phyloP scores from a whole-genome alignment of 495 filamentous ascomycete genomes.

The Physcia stellaris region DNA sequence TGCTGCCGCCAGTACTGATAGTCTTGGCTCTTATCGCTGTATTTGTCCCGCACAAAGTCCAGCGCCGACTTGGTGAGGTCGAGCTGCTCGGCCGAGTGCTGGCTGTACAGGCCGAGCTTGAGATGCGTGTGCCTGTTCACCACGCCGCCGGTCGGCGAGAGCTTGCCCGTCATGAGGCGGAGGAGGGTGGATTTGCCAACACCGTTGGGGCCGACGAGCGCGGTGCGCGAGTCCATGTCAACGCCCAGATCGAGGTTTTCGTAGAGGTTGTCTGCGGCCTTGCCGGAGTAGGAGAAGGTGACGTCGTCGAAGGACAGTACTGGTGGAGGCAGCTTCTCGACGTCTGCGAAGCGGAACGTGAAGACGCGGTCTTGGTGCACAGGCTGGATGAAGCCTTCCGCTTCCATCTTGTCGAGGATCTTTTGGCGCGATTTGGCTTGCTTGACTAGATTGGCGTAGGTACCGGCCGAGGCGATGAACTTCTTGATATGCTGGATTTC shows the following conservation, averaged over 20 bases:
- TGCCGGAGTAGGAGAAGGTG: slow-evolving; percentile 93
- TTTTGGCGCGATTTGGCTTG: slow-evolving; percentile 99
- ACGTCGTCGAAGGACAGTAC: slow-evolving; percentile 95
- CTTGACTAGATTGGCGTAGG: slow-evolving; percentile 96
- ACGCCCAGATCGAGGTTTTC: slow-evolving; percentile 94
- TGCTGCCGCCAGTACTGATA: slow-evolving; percentile 99
- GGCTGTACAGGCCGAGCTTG: slow-evolving; percentile 93
- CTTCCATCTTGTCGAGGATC: slow-evolving; percentile 99
- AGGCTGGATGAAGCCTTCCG: slow-evolving; percentile 92
- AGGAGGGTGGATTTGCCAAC: slow-evolving; percentile 99
- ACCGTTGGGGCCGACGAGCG: slow-evolving; percentile 96
- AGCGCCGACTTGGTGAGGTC: slow-evolving; percentile 95
- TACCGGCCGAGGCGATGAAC: slow-evolving; percentile 99
- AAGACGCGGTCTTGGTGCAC: slow-evolving; percentile 79
- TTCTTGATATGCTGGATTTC: slow-evolving; percentile 99
- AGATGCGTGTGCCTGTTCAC: slow-evolving; percentile 91
- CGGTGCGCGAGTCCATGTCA: slow-evolving; percentile 97
- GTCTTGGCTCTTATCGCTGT: slow-evolving; percentile 75
- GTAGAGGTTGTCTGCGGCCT: slow-evolving; percentile 82
- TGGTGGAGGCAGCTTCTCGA: slow-evolving; percentile 94
- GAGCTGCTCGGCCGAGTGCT: slow-evolving; percentile 96
- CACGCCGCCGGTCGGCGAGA: slow-evolving; percentile 68
- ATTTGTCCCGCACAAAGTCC: slow-evolving; percentile 96
- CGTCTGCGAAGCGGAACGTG: slow-evolving; percentile 96
- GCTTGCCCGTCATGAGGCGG: slow-evolving; percentile 91